Evolutionary conservation across 352 stramenopile genomes (phyloP), one percentile per base, ranked within the genome.

Genomic region (Phytophthora boehmeriae): DNA sequence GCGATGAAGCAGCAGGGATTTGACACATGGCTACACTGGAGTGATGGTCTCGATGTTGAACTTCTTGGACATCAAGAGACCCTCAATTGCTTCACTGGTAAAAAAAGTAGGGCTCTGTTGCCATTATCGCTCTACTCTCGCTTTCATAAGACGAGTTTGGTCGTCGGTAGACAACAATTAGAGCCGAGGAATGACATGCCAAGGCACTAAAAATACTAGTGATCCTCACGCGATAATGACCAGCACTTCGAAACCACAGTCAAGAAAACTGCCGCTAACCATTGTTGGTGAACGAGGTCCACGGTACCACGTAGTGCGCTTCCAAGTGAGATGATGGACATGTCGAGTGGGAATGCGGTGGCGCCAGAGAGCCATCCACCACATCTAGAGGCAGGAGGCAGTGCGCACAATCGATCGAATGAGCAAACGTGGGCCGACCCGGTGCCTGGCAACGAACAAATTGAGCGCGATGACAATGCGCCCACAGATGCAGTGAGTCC

Each of bases 321-420:
- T 54, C 23, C 32, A 36, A 5, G 14, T 30, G 72, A 47, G 8
- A 82, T 85, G 76, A 85, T 85, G 73, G 63, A 75, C 27, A 80
- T 82, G 64, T 43, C 52, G 22, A 32, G 50, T 14, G 76, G 82
- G 17, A 78, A 67, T 16, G 50, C 66, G 1, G 59, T 76, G 13
- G 45, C 50, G 20, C 63, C 69, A 0, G 68, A 81, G n/a, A 59
- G 73, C n/a, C n/a, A n/a, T 38, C 25, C 51, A 13, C 6, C 44
- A 5, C 58, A 50, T 35, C 19, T 63, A 1, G 63, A 66, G 41
- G 32, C 41, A 20, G 43, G 55, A 19, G 46, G 8, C 3, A 63
- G 35, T 27, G 27, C 23, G 17, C 20, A 36, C 1, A 54, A 44
- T 30, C 23, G 36, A 17, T 39, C 52, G 10, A 36, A 30, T 27